phyloP scores from a whole-genome alignment of 2,329 filamentous ascomycete species.

The Penicillium sp. region DNA sequence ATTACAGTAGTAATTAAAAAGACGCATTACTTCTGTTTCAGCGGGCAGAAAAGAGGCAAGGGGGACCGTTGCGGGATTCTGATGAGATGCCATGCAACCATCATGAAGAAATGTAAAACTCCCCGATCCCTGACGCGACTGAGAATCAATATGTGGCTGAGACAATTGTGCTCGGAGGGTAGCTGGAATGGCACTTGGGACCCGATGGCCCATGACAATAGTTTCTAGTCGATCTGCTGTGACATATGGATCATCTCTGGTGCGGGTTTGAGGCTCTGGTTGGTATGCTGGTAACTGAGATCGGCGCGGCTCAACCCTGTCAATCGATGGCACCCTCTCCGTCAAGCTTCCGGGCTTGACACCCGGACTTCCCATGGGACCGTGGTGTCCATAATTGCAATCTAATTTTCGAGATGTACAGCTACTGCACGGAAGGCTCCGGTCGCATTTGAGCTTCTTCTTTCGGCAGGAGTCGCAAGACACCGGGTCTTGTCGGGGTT shows the following conservation, averaged over 20 bases:
- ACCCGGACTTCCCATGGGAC: not conserved
- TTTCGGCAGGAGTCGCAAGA: slow-evolving; percentile 42
- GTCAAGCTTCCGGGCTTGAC: not conserved
- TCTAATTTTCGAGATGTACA: slow-evolving; percentile 38
- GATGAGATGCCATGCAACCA: slow-evolving; percentile 9
- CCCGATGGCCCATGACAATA: slow-evolving; percentile 30
- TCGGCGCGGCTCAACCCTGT: not conserved
- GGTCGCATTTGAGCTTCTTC: slow-evolving; percentile 57
- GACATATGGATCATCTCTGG: slow-evolving; percentile 19
- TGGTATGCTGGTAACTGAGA: not conserved
- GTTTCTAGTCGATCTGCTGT: slow-evolving; percentile 32
- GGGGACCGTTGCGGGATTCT: slow-evolving; percentile 23
- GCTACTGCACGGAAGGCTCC: slow-evolving; percentile 52
- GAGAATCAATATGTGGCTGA: not conserved
- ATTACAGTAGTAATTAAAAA: slow-evolving; percentile 35
- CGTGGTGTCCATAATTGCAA: slow-evolving; percentile 27
- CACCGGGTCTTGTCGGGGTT: slow-evolving; percentile 38
- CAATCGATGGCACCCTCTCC: not conserved
- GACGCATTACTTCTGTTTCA: slow-evolving; percentile 27
- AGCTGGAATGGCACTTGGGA: slow-evolving; percentile 23
- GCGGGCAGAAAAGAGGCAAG: slow-evolving; percentile 28
- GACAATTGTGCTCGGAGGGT: slow-evolving; percentile 19
- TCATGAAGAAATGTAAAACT: not conserved
- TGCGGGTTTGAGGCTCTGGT: not conserved
- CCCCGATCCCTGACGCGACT: not conserved